Percentiles rank a stretch among this genome's conserved stretches.
phyloP scores from a whole-genome alignment of 768 basidiomycete genomes.

The Termitomyces eurrhizus region DNA sequence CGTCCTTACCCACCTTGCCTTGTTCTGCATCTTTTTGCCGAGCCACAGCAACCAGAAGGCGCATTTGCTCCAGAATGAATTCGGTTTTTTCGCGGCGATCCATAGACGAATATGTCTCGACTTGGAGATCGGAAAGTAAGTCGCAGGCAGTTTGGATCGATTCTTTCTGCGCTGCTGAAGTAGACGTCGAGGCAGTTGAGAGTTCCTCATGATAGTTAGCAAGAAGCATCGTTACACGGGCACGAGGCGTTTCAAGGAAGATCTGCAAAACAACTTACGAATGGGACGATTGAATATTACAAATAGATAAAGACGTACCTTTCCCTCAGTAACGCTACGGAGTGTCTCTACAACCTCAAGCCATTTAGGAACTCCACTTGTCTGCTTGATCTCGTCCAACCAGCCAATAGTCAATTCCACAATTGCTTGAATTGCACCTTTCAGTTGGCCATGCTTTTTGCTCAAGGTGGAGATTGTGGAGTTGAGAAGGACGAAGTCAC shows the following conservation, averaged over 20 bases:
- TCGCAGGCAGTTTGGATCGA: constrained; percentile 86
- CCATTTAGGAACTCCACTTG: constrained; percentile 72
- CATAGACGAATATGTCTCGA: constrained; percentile 99
- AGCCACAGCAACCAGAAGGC: constrained; percentile 76
- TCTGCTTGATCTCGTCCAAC: constrained; percentile 70
- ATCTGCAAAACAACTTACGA: constrained; percentile 52
- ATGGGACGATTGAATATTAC: not conserved
- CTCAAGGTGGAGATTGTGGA: constrained; percentile 63
- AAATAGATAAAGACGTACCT: constrained; percentile 48
- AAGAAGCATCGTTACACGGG: constrained; percentile 86
- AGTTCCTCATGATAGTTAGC: constrained; percentile 82
- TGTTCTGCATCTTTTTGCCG: constrained; percentile 68
- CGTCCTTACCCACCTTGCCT: constrained; percentile 59
- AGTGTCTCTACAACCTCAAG: constrained; percentile 87
- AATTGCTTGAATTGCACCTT: constrained; percentile 85
- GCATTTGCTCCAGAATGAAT: constrained; percentile 97
- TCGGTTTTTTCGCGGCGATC: constrained; percentile 97
- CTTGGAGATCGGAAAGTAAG: constrained; percentile 89
- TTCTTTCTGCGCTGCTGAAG: constrained; percentile 53
- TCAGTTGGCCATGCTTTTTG: constrained; percentile 98
- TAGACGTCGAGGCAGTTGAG: constrained; percentile 37
- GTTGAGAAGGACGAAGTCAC: constrained; percentile 69
- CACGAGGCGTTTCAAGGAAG: constrained; percentile 94
- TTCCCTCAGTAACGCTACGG: constrained; percentile 92
- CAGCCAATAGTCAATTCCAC: constrained; percentile 84